phyloP scores from a whole-genome alignment of 2,329 filamentous ascomycete species.

The Cryphonectria japonica region DNA sequence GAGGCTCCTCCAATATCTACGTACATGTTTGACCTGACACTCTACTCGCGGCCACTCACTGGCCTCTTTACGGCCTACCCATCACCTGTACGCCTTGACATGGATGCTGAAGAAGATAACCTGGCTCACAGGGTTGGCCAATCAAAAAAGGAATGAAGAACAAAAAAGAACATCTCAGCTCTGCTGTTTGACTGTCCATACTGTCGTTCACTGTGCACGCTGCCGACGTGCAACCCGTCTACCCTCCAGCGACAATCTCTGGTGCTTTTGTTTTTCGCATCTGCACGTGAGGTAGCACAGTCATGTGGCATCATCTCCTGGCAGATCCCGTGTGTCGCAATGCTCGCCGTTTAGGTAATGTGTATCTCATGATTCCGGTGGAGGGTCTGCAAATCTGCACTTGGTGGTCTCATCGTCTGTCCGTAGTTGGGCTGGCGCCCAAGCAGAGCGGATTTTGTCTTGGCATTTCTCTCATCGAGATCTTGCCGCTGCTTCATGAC shows the following conservation, averaged over 20 bases:
- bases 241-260: neutral
- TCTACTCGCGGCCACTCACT: neutral
- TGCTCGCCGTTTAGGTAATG: neutral
- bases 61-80: neutral
- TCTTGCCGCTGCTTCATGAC: neutral
- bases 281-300: neutral
- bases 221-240: neutral
- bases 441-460: neutral
- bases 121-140: neutral
- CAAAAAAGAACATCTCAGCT: neutral
- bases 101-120: neutral
- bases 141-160: no score
- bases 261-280: neutral
- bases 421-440: neutral
- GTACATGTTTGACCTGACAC: slow-evolving; percentile 6
- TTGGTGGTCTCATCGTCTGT: neutral
- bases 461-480: neutral
- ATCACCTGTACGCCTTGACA: neutral
- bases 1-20: slow-evolving; percentile 8
- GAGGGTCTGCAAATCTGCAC: neutral
- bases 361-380: neutral
- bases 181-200: neutral
- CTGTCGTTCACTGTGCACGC: neutral
- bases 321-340: neutral
- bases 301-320: neutral